Evolutionary conservation across 1,284 basidiomycete species (phyloP), one percentile per base, ranked within the genome.

Genomic region (Ganoderma lucidum): DNA sequence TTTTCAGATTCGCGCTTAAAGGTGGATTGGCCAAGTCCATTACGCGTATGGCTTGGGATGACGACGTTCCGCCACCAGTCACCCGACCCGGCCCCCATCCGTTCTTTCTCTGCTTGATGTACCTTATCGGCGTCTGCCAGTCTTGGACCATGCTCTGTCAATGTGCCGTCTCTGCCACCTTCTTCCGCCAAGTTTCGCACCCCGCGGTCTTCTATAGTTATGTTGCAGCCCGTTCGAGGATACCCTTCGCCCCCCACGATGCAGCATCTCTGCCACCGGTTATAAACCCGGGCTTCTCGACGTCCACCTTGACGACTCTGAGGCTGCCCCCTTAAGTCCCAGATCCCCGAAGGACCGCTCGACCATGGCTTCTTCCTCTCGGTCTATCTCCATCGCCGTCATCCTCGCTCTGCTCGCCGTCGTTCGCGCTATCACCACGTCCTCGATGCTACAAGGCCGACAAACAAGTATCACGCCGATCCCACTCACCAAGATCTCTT

Each of bases 381-480:
- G 14, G 39, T 39, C 9, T 28, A 12, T 14, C 23, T 28, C 23
- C 23, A 28, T 23, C 39, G 15, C n/a, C 39, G 15, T 44, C 39
- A 8, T 60, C 59, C 59, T 61, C 59, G 39, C 39, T 41, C 10
- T 19, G 39, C 12, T 61, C 23, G n/a, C 39, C 23, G 23, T 6
- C 28, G 59, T 23, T 23, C 10, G 37, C 39, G 59, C 59, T 9
- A 61, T 39, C 35, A 42, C 23, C 6, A 61, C 23, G 59, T 15
- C 23, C n/a, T 12, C 12, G 14, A 12, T 12, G 6, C 59, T 12
- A 61, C 39, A 61, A 44, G 23, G 59, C 23, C 59, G 59, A 42
- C 39, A 61, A 35, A 19, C 3, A 41, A 14, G 4, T 28, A 79
- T 84, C 67, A 76, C 78, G 2, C 62, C 81, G 2, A 76, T 84